Evolutionary conservation across 2,329 filamentous ascomycete genomes (phyloP).

Genomic region (Trichoderma brevicompactum): DNA sequence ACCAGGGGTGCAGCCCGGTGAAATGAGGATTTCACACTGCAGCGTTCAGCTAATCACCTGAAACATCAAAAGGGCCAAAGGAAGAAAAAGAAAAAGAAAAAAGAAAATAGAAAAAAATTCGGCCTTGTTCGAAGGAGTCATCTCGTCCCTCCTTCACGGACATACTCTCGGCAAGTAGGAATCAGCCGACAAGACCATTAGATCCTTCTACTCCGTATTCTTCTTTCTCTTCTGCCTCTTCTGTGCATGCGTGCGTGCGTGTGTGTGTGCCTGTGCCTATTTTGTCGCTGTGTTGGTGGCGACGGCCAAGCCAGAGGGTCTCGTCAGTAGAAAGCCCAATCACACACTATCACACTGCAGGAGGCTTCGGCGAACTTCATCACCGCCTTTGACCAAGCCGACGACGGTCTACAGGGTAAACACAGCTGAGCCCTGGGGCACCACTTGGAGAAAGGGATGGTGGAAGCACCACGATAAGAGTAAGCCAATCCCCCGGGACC

Average conservation of each 20-base stretch:
- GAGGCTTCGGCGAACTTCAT: conserved; percentile 24
- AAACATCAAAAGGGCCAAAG: conserved; percentile 6
- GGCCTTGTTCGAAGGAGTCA: not conserved
- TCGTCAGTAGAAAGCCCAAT: not conserved
- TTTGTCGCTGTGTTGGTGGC: not conserved
- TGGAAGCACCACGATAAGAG: not conserved
- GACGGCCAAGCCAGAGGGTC: not conserved
- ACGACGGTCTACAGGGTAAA: not conserved
- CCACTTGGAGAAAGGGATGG: conserved; percentile 1
- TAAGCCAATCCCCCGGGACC: conserved; percentile 21
- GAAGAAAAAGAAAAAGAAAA: not conserved
- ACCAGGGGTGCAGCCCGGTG: not conserved
- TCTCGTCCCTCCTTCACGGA: conserved; percentile 21
- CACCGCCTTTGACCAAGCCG: conserved; percentile 3
- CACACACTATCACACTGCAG: not conserved
- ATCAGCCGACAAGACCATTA: conserved; percentile 18
- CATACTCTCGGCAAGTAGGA: conserved; percentile 25
- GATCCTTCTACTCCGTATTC: conserved; percentile 1
- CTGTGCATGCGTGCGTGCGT: too few relatives aligned
- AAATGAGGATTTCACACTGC: not conserved
- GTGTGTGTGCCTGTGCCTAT: not conserved
- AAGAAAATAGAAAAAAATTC: not conserved
- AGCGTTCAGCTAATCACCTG: conserved; percentile 16
- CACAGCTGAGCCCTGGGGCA: not conserved
- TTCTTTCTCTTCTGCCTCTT: not conserved